phyloP scores from a whole-genome alignment of 768 basidiomycete species.

The Macrolepiota albuminosa region DNA sequence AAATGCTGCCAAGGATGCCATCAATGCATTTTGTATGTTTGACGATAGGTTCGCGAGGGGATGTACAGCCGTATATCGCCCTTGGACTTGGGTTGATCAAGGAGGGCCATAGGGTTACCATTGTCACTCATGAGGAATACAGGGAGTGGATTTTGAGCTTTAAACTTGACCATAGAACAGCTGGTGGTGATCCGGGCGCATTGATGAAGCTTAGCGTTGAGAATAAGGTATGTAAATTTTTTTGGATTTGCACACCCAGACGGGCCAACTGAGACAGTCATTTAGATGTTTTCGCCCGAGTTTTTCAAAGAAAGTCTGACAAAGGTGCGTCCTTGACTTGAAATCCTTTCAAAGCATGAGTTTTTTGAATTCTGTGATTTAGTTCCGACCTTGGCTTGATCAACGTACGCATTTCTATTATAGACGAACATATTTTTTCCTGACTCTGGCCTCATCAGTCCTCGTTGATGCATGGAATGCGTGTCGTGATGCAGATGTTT shows the following conservation, averaged over 20 bases:
- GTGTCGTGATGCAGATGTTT: conserved; percentile 60
- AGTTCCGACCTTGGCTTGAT: conserved; percentile 67
- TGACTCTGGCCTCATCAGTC: conserved; percentile 28
- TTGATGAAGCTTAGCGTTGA: conserved; percentile 58
- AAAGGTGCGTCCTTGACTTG: conserved; percentile 31
- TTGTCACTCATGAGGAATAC: conserved; percentile 56
- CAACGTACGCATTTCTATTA: conserved; percentile 36
- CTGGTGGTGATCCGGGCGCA: conserved; percentile 66
- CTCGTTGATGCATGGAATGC: conserved; percentile 58
- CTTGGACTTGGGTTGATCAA: conserved; percentile 44
- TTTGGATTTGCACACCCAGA: background rate
- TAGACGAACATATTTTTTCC: background rate
- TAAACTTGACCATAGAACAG: conserved; percentile 53
- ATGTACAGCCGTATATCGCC: conserved; percentile 62
- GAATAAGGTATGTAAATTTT: conserved; percentile 25
- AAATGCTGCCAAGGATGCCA: conserved; percentile 23
- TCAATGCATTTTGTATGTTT: conserved; percentile 56
- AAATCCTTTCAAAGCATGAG: background rate
- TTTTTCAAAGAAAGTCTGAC: conserved; percentile 62
- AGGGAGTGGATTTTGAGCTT: conserved; percentile 54
- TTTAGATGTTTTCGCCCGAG: conserved; percentile 66
- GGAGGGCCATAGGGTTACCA: conserved; percentile 48
- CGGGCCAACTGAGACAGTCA: background rate
- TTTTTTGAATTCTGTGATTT: conserved; percentile 1
- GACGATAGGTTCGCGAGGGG: conserved; percentile 63